A percentile compares a stretch with the other conserved stretches of the same genome.
phyloP scores from a whole-genome alignment of 257 asterid genomes.

The Schizonepeta tenuifolia region DNA sequence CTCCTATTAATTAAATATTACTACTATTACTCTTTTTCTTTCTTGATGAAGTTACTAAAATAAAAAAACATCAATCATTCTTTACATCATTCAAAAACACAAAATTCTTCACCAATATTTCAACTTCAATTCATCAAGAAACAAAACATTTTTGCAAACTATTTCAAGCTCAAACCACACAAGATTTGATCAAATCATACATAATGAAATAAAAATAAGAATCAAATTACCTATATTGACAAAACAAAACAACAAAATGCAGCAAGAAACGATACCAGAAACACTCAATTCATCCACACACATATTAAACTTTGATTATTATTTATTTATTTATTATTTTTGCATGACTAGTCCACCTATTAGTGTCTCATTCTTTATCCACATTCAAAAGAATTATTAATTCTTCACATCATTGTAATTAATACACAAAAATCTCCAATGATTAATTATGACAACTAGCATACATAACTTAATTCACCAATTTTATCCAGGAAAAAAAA shows the following conservation, averaged over 20 bases:
- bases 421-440: not conserved
- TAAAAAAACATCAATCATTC: not conserved
- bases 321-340: not conserved
- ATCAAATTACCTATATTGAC: constrained; percentile 1
- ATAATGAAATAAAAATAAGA: no score
- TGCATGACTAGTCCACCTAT: not conserved
- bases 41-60: not conserved
- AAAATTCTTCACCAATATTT: not conserved
- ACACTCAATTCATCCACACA: not conserved
- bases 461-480: not conserved
- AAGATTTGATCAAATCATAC: not conserved
- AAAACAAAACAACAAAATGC: not conserved
- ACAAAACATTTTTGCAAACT: not conserved
- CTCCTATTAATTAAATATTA: no score
- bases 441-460: not conserved
- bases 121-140: not conserved
- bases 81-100: not conserved
- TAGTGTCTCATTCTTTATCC: not conserved
- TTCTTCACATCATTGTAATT: not conserved
- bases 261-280: not conserved
- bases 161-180: not conserved
- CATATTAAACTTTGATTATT: not conserved
- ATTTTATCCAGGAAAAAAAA: not conserved
- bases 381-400: not conserved
- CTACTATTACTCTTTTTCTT: not conserved